Evolutionary conservation across 352 stramenopile species (phyloP), one percentile per base, ranked within the genome.

Genomic region (Phytophthora hybrid): DNA sequence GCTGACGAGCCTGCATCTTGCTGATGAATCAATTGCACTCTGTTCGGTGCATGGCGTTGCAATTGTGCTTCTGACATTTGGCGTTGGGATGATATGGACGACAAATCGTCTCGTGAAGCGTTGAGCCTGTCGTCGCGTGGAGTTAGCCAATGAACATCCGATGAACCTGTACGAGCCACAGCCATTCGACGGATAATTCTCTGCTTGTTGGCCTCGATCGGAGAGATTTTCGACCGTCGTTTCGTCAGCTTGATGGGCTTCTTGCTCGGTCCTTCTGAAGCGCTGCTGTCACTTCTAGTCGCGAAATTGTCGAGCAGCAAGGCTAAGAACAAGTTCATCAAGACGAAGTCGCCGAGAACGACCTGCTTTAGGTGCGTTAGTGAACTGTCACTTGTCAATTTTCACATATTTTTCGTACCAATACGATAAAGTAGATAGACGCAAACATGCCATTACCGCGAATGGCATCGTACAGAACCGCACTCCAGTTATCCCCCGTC

Each of bases 241-340:
- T 81, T 58, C 0, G 16, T 19, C 41, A 21, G 41, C 41, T 21
- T 51, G 73, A 75, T 77, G 4, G 75, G 72, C 85, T 73, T 32
- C 70, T 51, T 58, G 82, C 80, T 14, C 11, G 18, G 9, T 14
- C 21, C 18, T 32, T 56, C 49, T 18, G 34, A 41, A 13, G 34
- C 34, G 34, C 49, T 56, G 49, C 11, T 14, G 11, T 56, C 19
- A 56, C 11, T 56, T n/a, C 14, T 6, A 77, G 62, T 51, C 79
- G 75, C 41, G 41, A 51, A 51, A 14, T 51, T 51, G 18, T 94
- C 84, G 14, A 98, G 74, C 4, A 98, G 55, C 49, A 98, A 87
- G 4, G 94, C 95, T 23, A 98, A 78, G 71, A 98, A 98, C 47
- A 98, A 69, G 66, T 98, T 98, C 77, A 98, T 93, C 16, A 98